These are phyloP conservation scores for Carex pumila DNA, from an alignment of 176 grass and related monocot species.

Conservation along the genomic window DNA sequence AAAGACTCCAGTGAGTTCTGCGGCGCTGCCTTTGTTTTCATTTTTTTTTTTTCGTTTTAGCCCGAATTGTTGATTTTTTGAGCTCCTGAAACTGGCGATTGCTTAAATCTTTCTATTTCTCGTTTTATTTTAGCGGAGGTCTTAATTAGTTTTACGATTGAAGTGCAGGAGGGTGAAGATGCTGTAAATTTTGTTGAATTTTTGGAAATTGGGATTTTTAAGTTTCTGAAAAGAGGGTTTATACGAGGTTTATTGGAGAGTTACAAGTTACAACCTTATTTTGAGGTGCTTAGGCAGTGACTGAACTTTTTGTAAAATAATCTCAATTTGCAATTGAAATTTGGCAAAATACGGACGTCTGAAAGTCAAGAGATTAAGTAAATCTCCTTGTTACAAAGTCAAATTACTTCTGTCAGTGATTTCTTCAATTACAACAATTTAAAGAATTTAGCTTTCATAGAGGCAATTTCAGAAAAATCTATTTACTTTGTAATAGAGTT, in stretches of 20 bases:
- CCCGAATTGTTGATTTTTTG: not conserved
- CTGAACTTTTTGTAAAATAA: not conserved
- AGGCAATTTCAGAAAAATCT: not conserved
- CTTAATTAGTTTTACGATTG: not conserved
- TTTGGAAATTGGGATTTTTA: not conserved
- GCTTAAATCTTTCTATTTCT: not conserved
- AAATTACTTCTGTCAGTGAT: not conserved
- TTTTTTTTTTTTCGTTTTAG: not conserved
- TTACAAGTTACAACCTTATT: not conserved
- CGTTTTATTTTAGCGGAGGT: not conserved
- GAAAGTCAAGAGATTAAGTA: not conserved
- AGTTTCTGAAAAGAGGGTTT: not conserved
- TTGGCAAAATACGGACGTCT: not conserved
- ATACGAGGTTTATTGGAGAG: not conserved
- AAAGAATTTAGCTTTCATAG: not conserved
- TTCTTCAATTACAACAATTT: not conserved
- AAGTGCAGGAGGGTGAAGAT: not conserved
- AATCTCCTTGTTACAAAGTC: not conserved
- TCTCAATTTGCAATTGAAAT: not conserved
- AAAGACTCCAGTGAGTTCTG: slow-evolving; percentile 57
- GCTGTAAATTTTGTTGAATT: not conserved
- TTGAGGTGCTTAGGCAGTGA: not conserved
- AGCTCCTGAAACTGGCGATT: not conserved
- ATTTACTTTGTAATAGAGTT: not conserved
- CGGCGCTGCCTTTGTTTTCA: not conserved